A percentile compares a stretch with the other conserved stretches of the same genome.
Evolutionary conservation across 495 filamentous ascomycete species (phyloP).

Genomic region (Collariella sp.): DNA sequence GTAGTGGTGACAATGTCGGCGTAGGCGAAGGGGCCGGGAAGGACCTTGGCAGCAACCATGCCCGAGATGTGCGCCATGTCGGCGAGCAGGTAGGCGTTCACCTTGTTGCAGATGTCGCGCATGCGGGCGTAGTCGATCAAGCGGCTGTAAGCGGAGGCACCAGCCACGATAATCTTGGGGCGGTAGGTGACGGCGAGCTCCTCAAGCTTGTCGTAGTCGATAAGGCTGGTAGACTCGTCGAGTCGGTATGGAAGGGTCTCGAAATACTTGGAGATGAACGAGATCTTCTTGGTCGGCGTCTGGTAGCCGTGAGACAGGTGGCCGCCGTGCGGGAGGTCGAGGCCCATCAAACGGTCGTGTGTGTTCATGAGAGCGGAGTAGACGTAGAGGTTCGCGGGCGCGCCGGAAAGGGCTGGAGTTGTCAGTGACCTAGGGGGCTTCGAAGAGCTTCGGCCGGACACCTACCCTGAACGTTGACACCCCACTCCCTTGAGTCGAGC

Average conservation of each 20-base stretch:
- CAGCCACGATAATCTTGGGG: conserved; percentile 91
- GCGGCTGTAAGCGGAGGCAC: conserved; percentile 89
- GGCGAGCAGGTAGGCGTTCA: conserved; percentile 84
- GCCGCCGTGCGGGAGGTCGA: conserved; percentile 92
- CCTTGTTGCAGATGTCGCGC: conserved; percentile 76
- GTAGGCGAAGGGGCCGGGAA: conserved; percentile 79
- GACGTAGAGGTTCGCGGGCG: conserved; percentile 91
- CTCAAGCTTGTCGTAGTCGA: conserved; percentile 87
- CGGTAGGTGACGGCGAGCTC: conserved; percentile 79
- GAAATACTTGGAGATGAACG: conserved; percentile 96
- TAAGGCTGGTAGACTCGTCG: conserved; percentile 80
- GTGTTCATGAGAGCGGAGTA: conserved; percentile 87
- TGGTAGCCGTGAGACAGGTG: conserved; percentile 98
- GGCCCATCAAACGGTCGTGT: conserved; percentile 93
- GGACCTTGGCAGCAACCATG: conserved; percentile 80
- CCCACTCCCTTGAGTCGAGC: conserved; percentile 80
- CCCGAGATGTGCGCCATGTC: conserved; percentile 99
- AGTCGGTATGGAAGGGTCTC: conserved; percentile 93
- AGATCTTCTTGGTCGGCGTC: conserved; percentile 96
- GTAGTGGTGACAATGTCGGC: conserved; percentile 98
- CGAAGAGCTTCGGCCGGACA: background rate
- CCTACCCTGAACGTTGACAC: conserved; percentile 93
- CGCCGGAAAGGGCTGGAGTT: conserved; percentile 74
- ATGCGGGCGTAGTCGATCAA: conserved; percentile 87
- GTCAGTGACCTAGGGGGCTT: background rate